A percentile compares a stretch with the other conserved stretches of the same genome.
Conservation (phyloP, 495 filamentous ascomycete species). For the Talaromyces trachyspermus region DNA sequence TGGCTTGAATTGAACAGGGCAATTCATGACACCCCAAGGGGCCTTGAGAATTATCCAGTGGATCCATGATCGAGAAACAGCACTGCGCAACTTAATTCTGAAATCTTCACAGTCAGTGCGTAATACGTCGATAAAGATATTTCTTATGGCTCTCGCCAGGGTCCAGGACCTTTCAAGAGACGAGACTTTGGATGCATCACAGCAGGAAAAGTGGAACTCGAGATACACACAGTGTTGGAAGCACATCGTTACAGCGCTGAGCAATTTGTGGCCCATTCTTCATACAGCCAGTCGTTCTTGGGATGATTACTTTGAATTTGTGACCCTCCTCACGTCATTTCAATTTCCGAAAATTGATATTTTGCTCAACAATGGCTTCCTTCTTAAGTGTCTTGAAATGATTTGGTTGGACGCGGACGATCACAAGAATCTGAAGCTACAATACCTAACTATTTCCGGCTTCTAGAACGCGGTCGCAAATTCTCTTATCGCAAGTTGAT, state of each 20-base stretch:
- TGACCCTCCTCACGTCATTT: slow-evolving; percentile 51
- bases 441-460: slow-evolving; percentile 47
- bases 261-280: slow-evolving; percentile 45
- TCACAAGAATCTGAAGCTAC: slow-evolving; percentile 38
- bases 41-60: slow-evolving; percentile 51
- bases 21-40: slow-evolving; percentile 31
- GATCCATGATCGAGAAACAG: slow-evolving; percentile 45
- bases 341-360: slow-evolving; percentile 45
- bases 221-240: slow-evolving; percentile 40
- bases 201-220: slow-evolving; percentile 23
- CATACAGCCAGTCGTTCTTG: slow-evolving; percentile 57
- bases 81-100: slow-evolving; percentile 60
- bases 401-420: slow-evolving; percentile 54
- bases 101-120: slow-evolving; percentile 58
- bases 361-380: slow-evolving; percentile 48
- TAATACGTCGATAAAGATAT: slow-evolving; percentile 44
- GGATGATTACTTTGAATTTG: slow-evolving; percentile 73
- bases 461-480: slow-evolving; percentile 50
- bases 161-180: slow-evolving; percentile 42
- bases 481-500: slow-evolving; percentile 37
- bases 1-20: slow-evolving; percentile 44
- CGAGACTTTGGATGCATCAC: slow-evolving; percentile 20
- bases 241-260: slow-evolving; percentile 44
- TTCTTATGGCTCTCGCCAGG: slow-evolving; percentile 41
- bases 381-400: slow-evolving; percentile 52